phyloP scores from a whole-genome alignment of 371 early-diverging fungal species.

The Entomophthora muscae region DNA sequence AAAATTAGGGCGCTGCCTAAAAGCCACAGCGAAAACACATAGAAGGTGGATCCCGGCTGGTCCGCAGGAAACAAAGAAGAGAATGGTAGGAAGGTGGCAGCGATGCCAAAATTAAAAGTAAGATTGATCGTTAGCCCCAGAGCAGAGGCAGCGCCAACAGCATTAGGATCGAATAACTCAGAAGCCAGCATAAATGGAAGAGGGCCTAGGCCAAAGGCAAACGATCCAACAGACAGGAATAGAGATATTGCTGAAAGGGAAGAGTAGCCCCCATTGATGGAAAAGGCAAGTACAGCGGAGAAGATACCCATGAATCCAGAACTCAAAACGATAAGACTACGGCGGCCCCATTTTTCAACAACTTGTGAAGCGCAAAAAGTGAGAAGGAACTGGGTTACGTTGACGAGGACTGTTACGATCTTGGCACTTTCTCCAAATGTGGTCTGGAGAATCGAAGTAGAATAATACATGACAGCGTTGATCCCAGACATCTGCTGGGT shows the following conservation, averaged over 20 bases:
- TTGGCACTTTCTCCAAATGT: constrained; percentile 42
- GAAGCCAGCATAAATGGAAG: constrained; percentile 74
- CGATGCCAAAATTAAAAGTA: constrained; percentile 49
- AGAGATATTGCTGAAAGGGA: constrained; percentile 41
- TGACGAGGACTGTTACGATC: constrained; percentile 50
- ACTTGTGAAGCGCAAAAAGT: constrained; percentile 47
- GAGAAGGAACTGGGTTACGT: constrained; percentile 53
- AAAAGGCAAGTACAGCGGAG: constrained; percentile 34
- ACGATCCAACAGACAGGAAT: constrained; percentile 61
- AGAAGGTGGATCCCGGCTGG: not conserved
- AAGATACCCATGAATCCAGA: constrained; percentile 35
- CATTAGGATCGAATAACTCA: constrained; percentile 58
- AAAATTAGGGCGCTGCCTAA: not conserved
- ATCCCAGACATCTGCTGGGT: constrained; percentile 83
- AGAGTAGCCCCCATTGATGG: constrained; percentile 28
- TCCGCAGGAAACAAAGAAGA: constrained; percentile 38
- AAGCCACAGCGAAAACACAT: constrained; percentile 17
- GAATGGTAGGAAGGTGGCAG: constrained; percentile 36
- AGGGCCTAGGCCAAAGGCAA: constrained; percentile 77
- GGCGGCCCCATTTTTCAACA: constrained; percentile 70
- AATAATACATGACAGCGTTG: constrained; percentile 82
- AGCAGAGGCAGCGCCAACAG: constrained; percentile 47
- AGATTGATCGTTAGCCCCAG: constrained; percentile 53
- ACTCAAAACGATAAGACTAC: constrained; percentile 55
- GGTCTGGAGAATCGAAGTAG: constrained; percentile 49